Evolutionary conservation across 768 basidiomycete genomes (phyloP).

Genomic region (Dacryopinax spathularia): DNA sequence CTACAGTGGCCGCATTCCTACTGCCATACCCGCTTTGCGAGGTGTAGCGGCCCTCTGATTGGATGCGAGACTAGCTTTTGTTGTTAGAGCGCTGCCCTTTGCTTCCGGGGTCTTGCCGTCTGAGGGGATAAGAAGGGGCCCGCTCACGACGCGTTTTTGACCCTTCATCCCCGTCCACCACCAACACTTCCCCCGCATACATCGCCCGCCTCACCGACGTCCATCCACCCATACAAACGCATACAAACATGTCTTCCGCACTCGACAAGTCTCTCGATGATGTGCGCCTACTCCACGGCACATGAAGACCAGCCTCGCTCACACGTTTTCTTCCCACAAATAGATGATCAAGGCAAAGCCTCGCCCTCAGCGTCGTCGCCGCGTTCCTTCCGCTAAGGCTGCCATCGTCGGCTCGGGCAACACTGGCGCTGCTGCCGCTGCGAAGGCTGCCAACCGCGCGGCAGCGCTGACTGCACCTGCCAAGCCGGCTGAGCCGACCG

Average conservation of each 20-base stretch:
- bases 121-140: neutral
- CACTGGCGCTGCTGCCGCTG: slow-evolving; percentile 24
- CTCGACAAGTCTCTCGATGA: slow-evolving; percentile 83
- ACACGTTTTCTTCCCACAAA: slow-evolving; percentile 7
- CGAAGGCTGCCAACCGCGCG: slow-evolving; percentile 10
- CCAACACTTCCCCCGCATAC: neutral
- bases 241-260: slow-evolving; percentile 12
- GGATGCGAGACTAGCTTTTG: neutral
- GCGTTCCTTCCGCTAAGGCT: slow-evolving; percentile 29
- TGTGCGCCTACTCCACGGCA: slow-evolving; percentile 30
- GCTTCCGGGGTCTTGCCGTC: neutral
- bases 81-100: neutral
- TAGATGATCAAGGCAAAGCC: slow-evolving; percentile 7
- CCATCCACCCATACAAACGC: neutral
- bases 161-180: neutral
- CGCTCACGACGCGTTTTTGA: neutral
- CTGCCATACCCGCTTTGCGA: no score
- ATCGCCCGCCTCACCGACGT: neutral
- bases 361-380: slow-evolving; percentile 29
- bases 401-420: slow-evolving; percentile 24
- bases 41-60: no score
- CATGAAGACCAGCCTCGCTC: slow-evolving; percentile 20
- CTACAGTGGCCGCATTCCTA: no score
- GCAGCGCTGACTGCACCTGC: slow-evolving; percentile 28
- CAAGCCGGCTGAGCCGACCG: slow-evolving; percentile 15